Evolutionary conservation across 495 filamentous ascomycete genomes (phyloP).

Genomic region (Cercophora sp.): DNA sequence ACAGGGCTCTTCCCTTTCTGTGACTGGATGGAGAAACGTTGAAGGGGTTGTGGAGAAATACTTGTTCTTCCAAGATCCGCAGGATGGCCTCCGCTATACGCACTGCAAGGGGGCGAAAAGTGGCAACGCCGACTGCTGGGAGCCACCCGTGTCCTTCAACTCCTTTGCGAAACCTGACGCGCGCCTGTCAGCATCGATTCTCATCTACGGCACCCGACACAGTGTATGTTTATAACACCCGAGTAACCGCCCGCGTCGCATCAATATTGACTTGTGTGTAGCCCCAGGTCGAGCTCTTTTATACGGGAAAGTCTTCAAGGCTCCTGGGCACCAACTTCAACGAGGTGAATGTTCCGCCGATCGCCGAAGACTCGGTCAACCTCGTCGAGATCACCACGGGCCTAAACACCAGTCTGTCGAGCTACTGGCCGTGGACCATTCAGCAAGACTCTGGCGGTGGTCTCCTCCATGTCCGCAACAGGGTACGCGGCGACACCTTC

Average conservation of each 20-base stretch:
- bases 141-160: neutral
- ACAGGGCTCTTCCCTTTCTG: conserved; percentile 13
- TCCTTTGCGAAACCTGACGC: neutral
- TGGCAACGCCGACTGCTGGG: conserved; percentile 14
- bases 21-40: conserved; percentile 13
- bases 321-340: conserved; percentile 18
- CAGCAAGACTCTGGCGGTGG: conserved; percentile 9
- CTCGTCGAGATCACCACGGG: neutral
- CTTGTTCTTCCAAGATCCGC: conserved; percentile 16
- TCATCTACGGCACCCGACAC: conserved; percentile 6
- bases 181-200: neutral
- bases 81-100: conserved; percentile 7
- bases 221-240: neutral
- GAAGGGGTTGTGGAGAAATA: conserved; percentile 13
- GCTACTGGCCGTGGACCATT: conserved; percentile 21
- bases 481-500: neutral
- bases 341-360: neutral
- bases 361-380: conserved; percentile 10
- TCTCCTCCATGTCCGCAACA: conserved; percentile 16
- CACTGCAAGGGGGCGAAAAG: conserved; percentile 6
- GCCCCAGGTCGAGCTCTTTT: conserved; percentile 21
- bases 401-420: conserved; percentile 10
- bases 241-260: neutral
- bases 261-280: neutral
- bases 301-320: conserved; percentile 1